These are phyloP conservation scores for Boletus sp. DNA, from an alignment of 1,284 basidiomycete genomes.

Conservation along the genomic window DNA sequence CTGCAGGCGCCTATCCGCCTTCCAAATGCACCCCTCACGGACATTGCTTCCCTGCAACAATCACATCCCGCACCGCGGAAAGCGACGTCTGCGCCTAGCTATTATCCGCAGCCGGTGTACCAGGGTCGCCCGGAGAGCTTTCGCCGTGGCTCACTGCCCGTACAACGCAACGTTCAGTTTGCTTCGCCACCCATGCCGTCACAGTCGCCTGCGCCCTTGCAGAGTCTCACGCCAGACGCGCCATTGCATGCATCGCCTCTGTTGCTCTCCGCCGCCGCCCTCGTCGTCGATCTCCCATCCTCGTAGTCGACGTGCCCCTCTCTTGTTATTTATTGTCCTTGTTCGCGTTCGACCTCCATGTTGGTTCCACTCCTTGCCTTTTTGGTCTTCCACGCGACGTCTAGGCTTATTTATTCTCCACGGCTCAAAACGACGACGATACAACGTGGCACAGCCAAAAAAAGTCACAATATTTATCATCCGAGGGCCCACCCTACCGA, in stretches of 20 bases:
- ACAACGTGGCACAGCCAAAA: constrained; percentile 24
- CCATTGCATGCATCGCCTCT: constrained; percentile 33
- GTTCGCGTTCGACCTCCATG: constrained; percentile 26
- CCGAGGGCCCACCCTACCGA: constrained; percentile 17
- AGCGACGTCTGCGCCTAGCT: constrained; percentile 34
- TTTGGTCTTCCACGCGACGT: constrained; percentile 26
- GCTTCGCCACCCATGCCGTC: constrained; percentile 39
- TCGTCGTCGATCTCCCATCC: constrained; percentile 26
- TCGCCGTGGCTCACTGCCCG: constrained; percentile 35
- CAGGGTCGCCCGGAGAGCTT: constrained; percentile 35
- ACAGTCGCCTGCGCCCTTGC: constrained; percentile 30
- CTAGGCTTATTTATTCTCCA: constrained; percentile 36
- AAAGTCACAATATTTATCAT: constrained; percentile 37
- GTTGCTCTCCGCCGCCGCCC: constrained; percentile 27
- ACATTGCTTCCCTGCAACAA: constrained; percentile 56
- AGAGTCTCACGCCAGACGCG: constrained; percentile 32
- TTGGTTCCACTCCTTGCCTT: constrained; percentile 10
- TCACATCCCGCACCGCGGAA: constrained; percentile 38
- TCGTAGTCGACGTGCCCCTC: constrained; percentile 18
- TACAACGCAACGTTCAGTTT: constrained; percentile 36
- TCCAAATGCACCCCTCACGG: constrained; percentile 67
- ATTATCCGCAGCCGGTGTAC: constrained; percentile 37
- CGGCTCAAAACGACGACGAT: constrained; percentile 35
- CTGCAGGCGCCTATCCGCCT: constrained; percentile 62
- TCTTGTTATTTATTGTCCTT: constrained; percentile 37